These are phyloP conservation scores for Ceratobasidium sp. DNA, from an alignment of 1,284 basidiomycete genomes.

Conservation along the genomic window DNA sequence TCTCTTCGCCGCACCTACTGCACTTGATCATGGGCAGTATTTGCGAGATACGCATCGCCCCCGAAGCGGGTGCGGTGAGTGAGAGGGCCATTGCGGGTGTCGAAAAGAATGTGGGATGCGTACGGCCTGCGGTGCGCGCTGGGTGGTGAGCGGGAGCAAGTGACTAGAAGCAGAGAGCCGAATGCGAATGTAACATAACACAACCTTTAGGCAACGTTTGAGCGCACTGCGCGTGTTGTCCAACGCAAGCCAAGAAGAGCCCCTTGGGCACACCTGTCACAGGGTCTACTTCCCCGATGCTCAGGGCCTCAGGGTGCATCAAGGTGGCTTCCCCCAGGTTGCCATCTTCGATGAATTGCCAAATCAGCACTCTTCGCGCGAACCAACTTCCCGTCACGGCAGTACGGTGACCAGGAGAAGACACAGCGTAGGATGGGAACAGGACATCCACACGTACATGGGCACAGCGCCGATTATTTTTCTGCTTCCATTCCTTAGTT, in stretches of 20 bases:
- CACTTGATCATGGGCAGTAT: conserved; percentile 85
- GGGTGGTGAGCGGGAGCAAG: conserved; percentile 7
- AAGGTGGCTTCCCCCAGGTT: conserved; percentile 4
- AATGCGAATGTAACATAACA: conserved; percentile 30
- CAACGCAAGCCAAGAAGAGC: conserved; percentile 9
- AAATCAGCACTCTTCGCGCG: background rate
- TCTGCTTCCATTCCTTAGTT: background rate
- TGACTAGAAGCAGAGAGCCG: conserved; percentile 18
- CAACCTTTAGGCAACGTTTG: background rate
- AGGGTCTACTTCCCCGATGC: conserved; percentile 37
- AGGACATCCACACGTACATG: too few relatives aligned
- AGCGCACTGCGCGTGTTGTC: conserved; percentile 22
- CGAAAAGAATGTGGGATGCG: conserved; percentile 52
- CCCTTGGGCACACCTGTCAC: conserved; percentile 17
- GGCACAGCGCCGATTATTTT: background rate
- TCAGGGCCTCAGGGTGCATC: conserved; percentile 21
- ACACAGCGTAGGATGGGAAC: too few relatives aligned
- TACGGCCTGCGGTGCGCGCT: conserved; percentile 25
- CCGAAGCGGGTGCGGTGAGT: conserved; percentile 49
- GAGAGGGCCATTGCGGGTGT: conserved; percentile 48
- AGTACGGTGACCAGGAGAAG: background rate
- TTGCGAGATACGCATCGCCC: conserved; percentile 71
- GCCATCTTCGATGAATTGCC: conserved; percentile 28
- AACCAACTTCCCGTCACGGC: conserved; percentile 3
- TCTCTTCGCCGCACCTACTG: conserved; percentile 70